Base-by-base conservation (phyloP, 306 rosid genomes). In the Citrullus mucosospermus region DNA sequence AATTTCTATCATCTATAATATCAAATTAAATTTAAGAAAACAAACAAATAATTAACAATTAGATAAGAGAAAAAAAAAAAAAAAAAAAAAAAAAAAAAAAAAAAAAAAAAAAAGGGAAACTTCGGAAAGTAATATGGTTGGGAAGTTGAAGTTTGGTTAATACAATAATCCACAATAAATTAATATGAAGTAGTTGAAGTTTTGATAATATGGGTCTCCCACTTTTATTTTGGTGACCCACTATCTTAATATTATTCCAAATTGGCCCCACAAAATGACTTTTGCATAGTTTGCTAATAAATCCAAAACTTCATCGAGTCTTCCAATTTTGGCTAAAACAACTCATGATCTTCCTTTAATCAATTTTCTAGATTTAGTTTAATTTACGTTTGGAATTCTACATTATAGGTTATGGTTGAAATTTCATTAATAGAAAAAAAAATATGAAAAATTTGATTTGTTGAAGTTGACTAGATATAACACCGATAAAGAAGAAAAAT, bases 201-300 rank as follows among this genome's bases (percentile, higher is more conserved):
- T 46, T 46, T 71, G 76, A 46, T 71, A 71, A 46, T 6, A 46
- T 14, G 76, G 76, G 57, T 70, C 76, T 70, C 57, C 76, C 38
- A 70, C 76, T 70, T 69, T 70, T 41, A 18, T 67, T 69, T 70
- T 44, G 55, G 36, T 46, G 34, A 71, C 58, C 76, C 54, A 71
- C 76, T 15, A 8, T 46, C 6, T 48, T 30, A 6, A 48, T 15
- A 6, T 46, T 46, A 22, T 44, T 71, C 11, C n/a, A 10, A 71
- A 48, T 70, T 46, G 38, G 76, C 0, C 43, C 76, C 76, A 71
- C 76, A 71, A 20, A 11, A 48, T 22, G 41, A 71, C 76, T 48
- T 71, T 71, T 46, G 76, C 2, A 46, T 70, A 70, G 2, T 46
- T 70, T 28, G 1, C 56, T 20, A 70, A 44, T 4, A 70, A 70